Conservation (phyloP, 202 grass and related monocot genomes). For the Carex arenaria region DNA sequence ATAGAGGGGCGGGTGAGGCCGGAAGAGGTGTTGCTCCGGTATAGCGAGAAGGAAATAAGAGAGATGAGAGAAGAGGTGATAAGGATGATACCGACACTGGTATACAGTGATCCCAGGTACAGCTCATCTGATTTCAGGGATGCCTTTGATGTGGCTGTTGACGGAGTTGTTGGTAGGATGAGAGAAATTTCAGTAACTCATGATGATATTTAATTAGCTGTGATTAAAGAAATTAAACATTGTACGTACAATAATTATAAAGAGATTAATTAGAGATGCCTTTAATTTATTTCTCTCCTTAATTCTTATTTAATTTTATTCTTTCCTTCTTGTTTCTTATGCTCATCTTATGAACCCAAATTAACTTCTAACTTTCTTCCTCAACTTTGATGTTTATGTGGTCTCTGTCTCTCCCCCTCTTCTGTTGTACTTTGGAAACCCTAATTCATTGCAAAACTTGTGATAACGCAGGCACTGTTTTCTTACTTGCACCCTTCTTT, state of each 20-base stretch:
- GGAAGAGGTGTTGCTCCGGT: conserved; percentile 40
- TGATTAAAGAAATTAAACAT: neutral
- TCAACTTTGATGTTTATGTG: neutral
- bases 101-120: conserved; percentile 43
- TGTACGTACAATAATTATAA: conserved; percentile 13
- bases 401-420: too few relatives aligned
- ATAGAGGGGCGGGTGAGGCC: conserved; percentile 32
- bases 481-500: too few relatives aligned
- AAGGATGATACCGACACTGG: conserved; percentile 47
- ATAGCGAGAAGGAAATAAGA: conserved; percentile 26
- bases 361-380: neutral
- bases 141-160: conserved; percentile 61
- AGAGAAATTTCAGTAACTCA: neutral
- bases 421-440: too few relatives aligned
- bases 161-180: conserved; percentile 45
- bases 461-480: too few relatives aligned
- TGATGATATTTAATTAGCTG: neutral
- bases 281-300: neutral
- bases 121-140: conserved; percentile 45
- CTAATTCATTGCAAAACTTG: too few relatives aligned
- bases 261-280: neutral
- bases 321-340: neutral
- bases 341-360: neutral
- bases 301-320: neutral
- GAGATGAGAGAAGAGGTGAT: conserved; percentile 57